These are phyloP conservation scores for Zasmidium cellare DNA, from an alignment of 2,329 filamentous ascomycete species.

Conservation along the genomic window DNA sequence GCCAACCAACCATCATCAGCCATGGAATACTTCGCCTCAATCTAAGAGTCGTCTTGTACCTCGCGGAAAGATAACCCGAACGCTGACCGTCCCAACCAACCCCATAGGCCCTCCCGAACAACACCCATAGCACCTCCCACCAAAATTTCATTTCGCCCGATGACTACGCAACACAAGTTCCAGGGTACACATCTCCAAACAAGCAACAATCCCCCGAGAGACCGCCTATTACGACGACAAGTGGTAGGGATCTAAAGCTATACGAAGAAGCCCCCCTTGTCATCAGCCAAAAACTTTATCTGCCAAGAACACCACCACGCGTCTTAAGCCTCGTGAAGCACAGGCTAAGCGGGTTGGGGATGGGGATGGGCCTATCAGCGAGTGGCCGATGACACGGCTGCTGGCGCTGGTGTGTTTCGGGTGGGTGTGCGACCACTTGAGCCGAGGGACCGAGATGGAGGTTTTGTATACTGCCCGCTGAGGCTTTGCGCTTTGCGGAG, in stretches of 20 bases:
- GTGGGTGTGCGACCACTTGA: neutral
- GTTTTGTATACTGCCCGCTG: no score
- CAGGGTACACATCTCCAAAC: neutral
- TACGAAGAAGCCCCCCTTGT: no score
- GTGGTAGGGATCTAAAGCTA: constrained; percentile 3
- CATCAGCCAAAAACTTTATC: neutral
- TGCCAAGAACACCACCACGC: constrained; percentile 3
- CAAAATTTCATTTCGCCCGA: neutral
- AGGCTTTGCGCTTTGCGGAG: no score
- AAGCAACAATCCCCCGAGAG: neutral
- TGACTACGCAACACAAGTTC: neutral
- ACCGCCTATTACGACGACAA: constrained; percentile 9
- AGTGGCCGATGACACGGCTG: neutral
- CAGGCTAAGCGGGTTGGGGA: neutral
- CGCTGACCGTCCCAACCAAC: neutral
- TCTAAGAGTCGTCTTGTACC: no score
- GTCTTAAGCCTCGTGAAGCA: neutral
- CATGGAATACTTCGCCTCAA: no score
- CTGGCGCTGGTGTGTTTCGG: neutral
- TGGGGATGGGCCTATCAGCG: neutral
- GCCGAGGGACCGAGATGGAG: neutral
- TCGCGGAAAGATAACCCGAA: no score
- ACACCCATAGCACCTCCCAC: neutral
- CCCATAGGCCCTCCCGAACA: neutral
- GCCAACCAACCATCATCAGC: no score